phyloP scores from a whole-genome alignment of 148 eudicot species.

The Camellia lanceoleosa region DNA sequence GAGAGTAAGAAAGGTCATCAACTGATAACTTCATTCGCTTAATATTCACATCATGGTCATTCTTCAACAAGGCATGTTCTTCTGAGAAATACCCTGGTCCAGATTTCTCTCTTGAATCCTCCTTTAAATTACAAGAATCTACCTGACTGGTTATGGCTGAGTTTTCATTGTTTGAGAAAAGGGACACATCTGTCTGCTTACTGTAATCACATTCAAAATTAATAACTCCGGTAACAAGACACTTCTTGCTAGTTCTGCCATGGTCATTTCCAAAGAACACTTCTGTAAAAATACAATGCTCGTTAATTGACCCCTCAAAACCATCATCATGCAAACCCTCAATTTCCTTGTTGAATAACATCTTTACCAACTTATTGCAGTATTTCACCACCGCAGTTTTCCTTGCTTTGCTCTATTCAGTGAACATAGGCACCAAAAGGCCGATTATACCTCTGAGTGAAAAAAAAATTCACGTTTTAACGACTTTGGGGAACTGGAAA shows the following conservation, averaged over 20 bases:
- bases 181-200: slow-evolving; percentile 34
- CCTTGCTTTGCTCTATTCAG: slow-evolving; percentile 11
- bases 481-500: neutral
- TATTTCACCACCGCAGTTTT: slow-evolving; percentile 4
- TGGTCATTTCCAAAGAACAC: slow-evolving; percentile 55
- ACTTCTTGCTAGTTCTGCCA: slow-evolving; percentile 31
- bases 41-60: slow-evolving; percentile 25
- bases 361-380: slow-evolving; percentile 17
- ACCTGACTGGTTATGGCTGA: slow-evolving; percentile 52
- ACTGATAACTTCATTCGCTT: slow-evolving; percentile 58
- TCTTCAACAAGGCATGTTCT: slow-evolving; percentile 25
- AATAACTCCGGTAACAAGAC: slow-evolving; percentile 35
- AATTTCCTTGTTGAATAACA: slow-evolving; percentile 30
- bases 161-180: slow-evolving; percentile 43
- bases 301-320: slow-evolving; percentile 63
- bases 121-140: slow-evolving; percentile 34
- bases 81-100: slow-evolving; percentile 26
- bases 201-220: slow-evolving; percentile 27
- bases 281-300: slow-evolving; percentile 54
- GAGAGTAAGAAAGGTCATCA: slow-evolving; percentile 42
- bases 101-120: slow-evolving; percentile 25
- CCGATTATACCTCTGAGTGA: neutral
- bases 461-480: neutral
- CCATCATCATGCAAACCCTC: slow-evolving; percentile 58
- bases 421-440: slow-evolving; percentile 7